These are phyloP conservation scores for Aspergillus piperis DNA, from an alignment of 2,329 filamentous ascomycete species.

Conservation along the genomic window DNA sequence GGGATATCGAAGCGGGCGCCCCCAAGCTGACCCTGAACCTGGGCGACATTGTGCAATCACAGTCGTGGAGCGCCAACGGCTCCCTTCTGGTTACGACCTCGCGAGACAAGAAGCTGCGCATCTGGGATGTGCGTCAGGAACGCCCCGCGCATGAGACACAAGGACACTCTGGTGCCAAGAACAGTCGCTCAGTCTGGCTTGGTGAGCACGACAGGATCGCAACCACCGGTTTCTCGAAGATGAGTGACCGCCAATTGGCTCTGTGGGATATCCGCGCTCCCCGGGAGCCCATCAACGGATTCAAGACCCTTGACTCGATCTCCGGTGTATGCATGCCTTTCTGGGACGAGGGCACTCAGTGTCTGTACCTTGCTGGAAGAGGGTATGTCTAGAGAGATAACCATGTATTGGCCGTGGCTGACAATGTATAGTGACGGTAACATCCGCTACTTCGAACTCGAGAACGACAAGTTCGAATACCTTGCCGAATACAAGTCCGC, in stretches of 20 bases:
- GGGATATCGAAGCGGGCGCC: slow-evolving; percentile 83
- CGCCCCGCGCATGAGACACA: slow-evolving; percentile 78
- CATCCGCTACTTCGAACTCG: slow-evolving; percentile 97
- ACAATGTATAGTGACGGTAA: slow-evolving; percentile 75
- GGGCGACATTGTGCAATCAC: slow-evolving; percentile 87
- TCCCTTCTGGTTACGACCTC: slow-evolving; percentile 87
- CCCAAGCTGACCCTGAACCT: slow-evolving; percentile 77
- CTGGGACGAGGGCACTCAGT: slow-evolving; percentile 97
- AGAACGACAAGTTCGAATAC: slow-evolving; percentile 98
- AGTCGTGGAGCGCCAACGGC: slow-evolving; percentile 93
- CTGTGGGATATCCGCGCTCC: slow-evolving; percentile 89
- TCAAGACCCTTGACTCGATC: slow-evolving; percentile 88
- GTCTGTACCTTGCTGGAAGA: slow-evolving; percentile 94
- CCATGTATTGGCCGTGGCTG: slow-evolving; percentile 6
- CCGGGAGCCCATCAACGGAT: slow-evolving; percentile 81
- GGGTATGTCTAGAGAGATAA: slow-evolving; percentile 61
- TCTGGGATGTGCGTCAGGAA: slow-evolving; percentile 97
- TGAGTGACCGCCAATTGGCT: slow-evolving; percentile 96
- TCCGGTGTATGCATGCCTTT: slow-evolving; percentile 99
- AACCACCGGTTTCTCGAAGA: slow-evolving; percentile 94
- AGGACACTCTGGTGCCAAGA: slow-evolving; percentile 93
- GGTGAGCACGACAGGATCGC: slow-evolving; percentile 95
- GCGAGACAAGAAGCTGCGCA: slow-evolving; percentile 94
- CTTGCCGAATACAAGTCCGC: slow-evolving; percentile 96
- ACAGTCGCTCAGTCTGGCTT: slow-evolving; percentile 95